phyloP scores from a whole-genome alignment of 495 filamentous ascomycete genomes.

The Letharia columbiana region DNA sequence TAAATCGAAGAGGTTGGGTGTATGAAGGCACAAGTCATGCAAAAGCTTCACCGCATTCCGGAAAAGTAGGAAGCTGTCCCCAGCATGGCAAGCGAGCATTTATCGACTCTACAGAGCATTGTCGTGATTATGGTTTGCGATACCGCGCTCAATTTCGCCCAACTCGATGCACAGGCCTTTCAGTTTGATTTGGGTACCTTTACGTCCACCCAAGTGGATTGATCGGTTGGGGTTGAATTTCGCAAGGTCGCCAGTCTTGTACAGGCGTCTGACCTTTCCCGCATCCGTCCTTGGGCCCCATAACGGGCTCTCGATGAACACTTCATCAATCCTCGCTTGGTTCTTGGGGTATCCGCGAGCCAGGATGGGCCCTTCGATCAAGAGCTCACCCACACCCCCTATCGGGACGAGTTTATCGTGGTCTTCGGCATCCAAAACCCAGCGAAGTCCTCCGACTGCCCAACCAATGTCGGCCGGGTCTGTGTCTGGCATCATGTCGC shows the following conservation, averaged over 20 bases:
- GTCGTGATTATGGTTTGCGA: slow-evolving; percentile 17
- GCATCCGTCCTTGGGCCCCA: slow-evolving; percentile 36
- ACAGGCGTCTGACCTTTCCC: slow-evolving; percentile 33
- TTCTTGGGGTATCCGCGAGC: slow-evolving; percentile 43
- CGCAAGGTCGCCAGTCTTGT: slow-evolving; percentile 47
- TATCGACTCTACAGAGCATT: background rate
- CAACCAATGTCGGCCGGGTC: slow-evolving; percentile 27
- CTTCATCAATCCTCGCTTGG: slow-evolving; percentile 31
- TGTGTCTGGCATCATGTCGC: slow-evolving; percentile 18
- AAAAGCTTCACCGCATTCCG: background rate
- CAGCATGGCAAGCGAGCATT: background rate
- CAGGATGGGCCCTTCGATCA: slow-evolving; percentile 53
- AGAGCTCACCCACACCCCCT: slow-evolving; percentile 51
- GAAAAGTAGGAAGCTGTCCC: background rate
- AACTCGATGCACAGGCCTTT: slow-evolving; percentile 44
- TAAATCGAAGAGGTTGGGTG: background rate
- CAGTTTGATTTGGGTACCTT: slow-evolving; percentile 45
- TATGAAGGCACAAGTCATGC: background rate
- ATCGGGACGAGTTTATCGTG: slow-evolving; percentile 46
- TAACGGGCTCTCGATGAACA: slow-evolving; percentile 43
- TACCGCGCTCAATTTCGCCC: slow-evolving; percentile 41
- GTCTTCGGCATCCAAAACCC: slow-evolving; percentile 51
- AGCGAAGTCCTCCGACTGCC: slow-evolving; percentile 30
- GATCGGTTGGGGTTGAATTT: slow-evolving; percentile 36
- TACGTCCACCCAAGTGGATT: slow-evolving; percentile 40